phyloP scores from a whole-genome alignment of 352 stramenopile genomes.

The Globisporangium mamillatum region DNA sequence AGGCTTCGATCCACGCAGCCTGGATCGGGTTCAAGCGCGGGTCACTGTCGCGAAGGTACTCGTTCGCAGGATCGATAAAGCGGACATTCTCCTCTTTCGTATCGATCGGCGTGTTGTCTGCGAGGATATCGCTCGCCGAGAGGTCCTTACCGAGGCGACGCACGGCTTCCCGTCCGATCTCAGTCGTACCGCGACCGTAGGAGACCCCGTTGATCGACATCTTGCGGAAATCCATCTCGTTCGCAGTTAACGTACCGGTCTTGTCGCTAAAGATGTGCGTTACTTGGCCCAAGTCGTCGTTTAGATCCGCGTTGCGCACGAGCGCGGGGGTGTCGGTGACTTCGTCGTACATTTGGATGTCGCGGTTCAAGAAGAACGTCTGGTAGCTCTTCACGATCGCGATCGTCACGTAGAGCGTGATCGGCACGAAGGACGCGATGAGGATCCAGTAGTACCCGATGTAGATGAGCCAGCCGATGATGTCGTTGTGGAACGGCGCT shows the following conservation, averaged over 20 bases:
- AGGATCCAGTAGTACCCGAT: conserved; percentile 89
- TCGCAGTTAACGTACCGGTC: conserved; percentile 80
- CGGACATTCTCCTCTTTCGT: conserved; percentile 71
- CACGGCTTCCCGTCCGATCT: conserved; percentile 79
- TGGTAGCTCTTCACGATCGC: conserved; percentile 87
- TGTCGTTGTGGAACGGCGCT: conserved; percentile 67
- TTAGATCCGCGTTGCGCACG: conserved; percentile 82
- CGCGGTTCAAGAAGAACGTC: conserved; percentile 81
- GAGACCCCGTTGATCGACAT: conserved; percentile 83
- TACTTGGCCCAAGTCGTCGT: conserved; percentile 85
- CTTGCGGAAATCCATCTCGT: conserved; percentile 89
- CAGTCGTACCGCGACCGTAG: conserved; percentile 78
- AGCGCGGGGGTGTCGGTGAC: conserved; percentile 73
- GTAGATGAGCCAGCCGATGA: conserved; percentile 72
- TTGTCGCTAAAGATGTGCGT: conserved; percentile 90
- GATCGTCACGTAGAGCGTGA: conserved; percentile 88
- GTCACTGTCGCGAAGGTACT: conserved; percentile 58
- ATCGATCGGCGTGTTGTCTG: conserved; percentile 55
- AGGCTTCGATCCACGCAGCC: conserved; percentile 72
- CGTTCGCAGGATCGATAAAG: conserved; percentile 73
- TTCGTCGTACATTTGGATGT: conserved; percentile 86
- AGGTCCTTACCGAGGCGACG: conserved; percentile 69
- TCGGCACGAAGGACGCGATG: conserved; percentile 85
- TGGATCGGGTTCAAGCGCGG: conserved; percentile 41
- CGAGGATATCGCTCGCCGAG: conserved; percentile 70